Evolutionary conservation across 2,329 filamentous ascomycete genomes (phyloP).

Genomic region (Botrytis fragariae): DNA sequence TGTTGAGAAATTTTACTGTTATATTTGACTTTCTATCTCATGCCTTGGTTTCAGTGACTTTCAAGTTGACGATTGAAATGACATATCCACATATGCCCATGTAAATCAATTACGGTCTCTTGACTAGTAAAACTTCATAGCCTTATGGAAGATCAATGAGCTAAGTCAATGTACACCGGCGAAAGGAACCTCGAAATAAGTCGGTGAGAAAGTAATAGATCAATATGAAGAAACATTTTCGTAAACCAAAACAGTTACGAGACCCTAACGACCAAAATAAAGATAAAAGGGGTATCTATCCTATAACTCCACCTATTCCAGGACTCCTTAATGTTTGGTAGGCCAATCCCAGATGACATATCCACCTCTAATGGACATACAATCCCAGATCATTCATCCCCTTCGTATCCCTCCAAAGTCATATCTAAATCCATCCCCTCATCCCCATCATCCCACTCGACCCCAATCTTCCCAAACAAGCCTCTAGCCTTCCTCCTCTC

Average conservation of each 20-base stretch:
- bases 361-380: background rate
- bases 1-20: background rate
- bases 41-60: background rate
- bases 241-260: background rate
- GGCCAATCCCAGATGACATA: background rate
- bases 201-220: background rate
- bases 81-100: background rate
- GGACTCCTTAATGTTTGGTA: background rate
- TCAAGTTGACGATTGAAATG: background rate
- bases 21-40: background rate
- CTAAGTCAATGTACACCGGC: background rate
- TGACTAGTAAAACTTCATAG: background rate
- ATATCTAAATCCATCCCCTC: slow-evolving; percentile 25
- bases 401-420: slow-evolving; percentile 18
- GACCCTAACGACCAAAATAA: background rate
- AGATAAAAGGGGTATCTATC: slow-evolving; percentile 3
- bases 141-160: background rate
- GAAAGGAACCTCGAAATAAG: background rate
- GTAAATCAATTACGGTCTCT: background rate
- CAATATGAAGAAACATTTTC: background rate
- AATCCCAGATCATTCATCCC: background rate
- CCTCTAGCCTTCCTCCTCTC: slow-evolving; percentile 40
- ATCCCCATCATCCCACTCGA: slow-evolving; percentile 27
- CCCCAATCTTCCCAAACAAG: slow-evolving; percentile 42
- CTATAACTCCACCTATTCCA: background rate